Evolutionary conservation across 441 rosid species (phyloP).

Genomic region (Pelargonium fulgidum): DNA sequence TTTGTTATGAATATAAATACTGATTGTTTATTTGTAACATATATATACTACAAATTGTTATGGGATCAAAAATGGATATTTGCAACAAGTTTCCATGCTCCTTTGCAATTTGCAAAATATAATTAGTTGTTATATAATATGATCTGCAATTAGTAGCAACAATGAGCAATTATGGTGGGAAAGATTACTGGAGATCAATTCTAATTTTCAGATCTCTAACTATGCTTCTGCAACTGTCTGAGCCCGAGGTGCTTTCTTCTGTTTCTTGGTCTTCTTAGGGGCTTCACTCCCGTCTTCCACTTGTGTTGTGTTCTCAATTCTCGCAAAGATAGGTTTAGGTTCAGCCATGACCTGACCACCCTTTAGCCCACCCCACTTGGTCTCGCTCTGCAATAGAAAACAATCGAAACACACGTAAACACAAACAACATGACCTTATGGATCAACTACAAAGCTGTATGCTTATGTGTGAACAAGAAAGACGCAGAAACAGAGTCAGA

Average conservation of each 20-base stretch:
- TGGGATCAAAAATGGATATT: no score
- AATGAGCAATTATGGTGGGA: neutral
- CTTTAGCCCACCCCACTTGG: slow-evolving; percentile 88
- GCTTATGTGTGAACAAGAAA: neutral
- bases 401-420: neutral
- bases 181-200: neutral
- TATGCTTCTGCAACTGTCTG: slow-evolving; percentile 51
- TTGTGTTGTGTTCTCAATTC: slow-evolving; percentile 50
- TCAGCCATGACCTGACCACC: slow-evolving; percentile 79
- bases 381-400: slow-evolving; percentile 41
- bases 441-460: neutral
- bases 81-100: no score
- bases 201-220: slow-evolving; percentile 20
- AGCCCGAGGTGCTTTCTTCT: slow-evolving; percentile 36
- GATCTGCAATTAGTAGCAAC: no score
- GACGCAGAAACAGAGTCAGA: slow-evolving; percentile 10
- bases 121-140: no score
- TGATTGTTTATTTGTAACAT: no score
- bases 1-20: no score
- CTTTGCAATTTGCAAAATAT: no score
- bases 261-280: slow-evolving; percentile 27
- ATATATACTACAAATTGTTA: no score
- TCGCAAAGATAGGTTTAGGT: slow-evolving; percentile 67
- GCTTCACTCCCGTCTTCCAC: slow-evolving; percentile 28
- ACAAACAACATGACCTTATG: neutral